These are phyloP conservation scores for Hanseniaspora gamundiae DNA, from an alignment of 1,139 yeast species.

Conservation along the genomic window DNA sequence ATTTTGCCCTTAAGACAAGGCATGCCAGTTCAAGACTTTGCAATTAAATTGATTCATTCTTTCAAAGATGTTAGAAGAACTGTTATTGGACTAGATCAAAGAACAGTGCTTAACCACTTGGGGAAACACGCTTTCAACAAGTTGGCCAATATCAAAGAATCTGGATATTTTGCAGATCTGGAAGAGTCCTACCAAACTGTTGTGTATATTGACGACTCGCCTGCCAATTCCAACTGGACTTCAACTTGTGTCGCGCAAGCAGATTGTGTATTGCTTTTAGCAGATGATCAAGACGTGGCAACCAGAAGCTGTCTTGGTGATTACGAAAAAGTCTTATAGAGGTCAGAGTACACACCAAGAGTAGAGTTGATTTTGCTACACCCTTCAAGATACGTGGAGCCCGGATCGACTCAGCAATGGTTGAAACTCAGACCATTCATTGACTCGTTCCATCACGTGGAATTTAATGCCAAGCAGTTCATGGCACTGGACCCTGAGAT, in stretches of 20 bases:
- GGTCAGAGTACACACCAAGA: conserved; percentile 73
- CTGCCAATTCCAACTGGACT: conserved; percentile 81
- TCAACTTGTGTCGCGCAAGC: conserved; percentile 89
- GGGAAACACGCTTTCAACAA: conserved; percentile 93
- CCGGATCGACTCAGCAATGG: conserved; percentile 83
- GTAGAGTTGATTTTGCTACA: conserved; percentile 80
- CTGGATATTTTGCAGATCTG: conserved; percentile 81
- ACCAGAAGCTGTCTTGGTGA: conserved; percentile 70
- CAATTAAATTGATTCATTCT: conserved; percentile 56
- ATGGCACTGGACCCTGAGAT: neutral
- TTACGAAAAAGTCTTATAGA: conserved; percentile 63
- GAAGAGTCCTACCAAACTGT: conserved; percentile 85
- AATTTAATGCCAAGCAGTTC: conserved; percentile 22
- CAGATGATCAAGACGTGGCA: conserved; percentile 39
- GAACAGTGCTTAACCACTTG: conserved; percentile 64
- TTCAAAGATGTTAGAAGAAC: conserved; percentile 60
- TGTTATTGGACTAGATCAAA: conserved; percentile 71
- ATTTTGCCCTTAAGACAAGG: conserved; percentile 71
- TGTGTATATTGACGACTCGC: conserved; percentile 78
- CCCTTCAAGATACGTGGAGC: conserved; percentile 66
- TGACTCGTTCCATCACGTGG: conserved; percentile 86
- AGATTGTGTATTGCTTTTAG: conserved; percentile 67
- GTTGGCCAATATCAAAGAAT: conserved; percentile 68
- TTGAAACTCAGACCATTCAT: conserved; percentile 80
- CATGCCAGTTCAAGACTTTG: conserved; percentile 77